A percentile compares a stretch with the other conserved stretches of the same genome.
phyloP scores from a whole-genome alignment of 2,329 filamentous ascomycete species.

The Diplodia intermedia region DNA sequence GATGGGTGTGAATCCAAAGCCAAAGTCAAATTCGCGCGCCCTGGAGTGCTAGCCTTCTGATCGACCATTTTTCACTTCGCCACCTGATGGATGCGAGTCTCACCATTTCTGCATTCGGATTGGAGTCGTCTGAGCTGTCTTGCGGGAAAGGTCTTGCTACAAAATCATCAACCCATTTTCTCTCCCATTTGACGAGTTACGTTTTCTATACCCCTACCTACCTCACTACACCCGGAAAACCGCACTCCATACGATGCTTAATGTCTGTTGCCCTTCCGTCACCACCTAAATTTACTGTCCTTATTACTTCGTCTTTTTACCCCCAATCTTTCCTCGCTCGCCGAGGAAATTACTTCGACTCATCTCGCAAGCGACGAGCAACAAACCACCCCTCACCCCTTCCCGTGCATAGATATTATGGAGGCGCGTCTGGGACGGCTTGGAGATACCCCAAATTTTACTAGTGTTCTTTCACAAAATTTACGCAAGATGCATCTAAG shows the following conservation, averaged over 20 bases:
- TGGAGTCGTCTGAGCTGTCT: slow-evolving; percentile 30
- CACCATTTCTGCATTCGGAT: slow-evolving; percentile 30
- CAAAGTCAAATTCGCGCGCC: slow-evolving; percentile 2
- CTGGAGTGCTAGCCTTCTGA: not conserved
- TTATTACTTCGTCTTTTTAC: not conserved
- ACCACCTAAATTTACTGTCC: slow-evolving; percentile 21
- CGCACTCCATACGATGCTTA: slow-evolving; percentile 31
- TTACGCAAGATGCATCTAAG: slow-evolving; percentile 26
- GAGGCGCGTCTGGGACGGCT: slow-evolving; percentile 31
- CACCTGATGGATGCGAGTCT: slow-evolving; percentile 28
- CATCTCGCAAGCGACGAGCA: slow-evolving; percentile 25
- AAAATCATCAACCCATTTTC: slow-evolving; percentile 20
- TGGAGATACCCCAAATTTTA: slow-evolving; percentile 31
- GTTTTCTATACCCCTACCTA: slow-evolving; percentile 31
- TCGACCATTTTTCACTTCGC: slow-evolving; percentile 2
- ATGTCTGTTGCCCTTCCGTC: slow-evolving; percentile 30
- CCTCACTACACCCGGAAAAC: slow-evolving; percentile 27
- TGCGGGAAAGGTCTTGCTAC: slow-evolving; percentile 23
- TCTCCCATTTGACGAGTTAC: slow-evolving; percentile 31
- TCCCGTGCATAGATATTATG: slow-evolving; percentile 23
- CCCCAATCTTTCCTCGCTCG: not conserved
- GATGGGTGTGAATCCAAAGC: slow-evolving; percentile 1
- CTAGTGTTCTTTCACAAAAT: slow-evolving; percentile 27
- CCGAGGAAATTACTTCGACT: slow-evolving; percentile 18
- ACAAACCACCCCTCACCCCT: slow-evolving; percentile 17